Base-by-base conservation (phyloP, 331 rosid genomes). In the Malus hybrid region DNA sequence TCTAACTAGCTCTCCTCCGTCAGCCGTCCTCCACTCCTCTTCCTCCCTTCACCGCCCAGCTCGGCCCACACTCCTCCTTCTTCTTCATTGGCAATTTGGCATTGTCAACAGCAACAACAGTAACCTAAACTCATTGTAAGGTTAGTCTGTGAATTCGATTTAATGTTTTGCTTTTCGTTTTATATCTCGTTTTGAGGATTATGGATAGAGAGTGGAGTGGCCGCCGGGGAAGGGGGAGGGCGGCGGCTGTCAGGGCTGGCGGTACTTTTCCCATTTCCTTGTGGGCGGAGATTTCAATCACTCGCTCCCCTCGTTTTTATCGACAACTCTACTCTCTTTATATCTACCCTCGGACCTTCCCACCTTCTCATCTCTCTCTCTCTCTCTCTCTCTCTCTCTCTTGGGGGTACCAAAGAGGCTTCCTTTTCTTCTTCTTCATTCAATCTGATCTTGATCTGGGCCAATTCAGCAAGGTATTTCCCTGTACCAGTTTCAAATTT, bases 251-350 rank as follows among this genome's bases (percentile, higher is more conserved):
- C n/a, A 50, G n/a, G 56, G 56, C 56, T 50, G 56, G 56, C 56
- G 56, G 56, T 15, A 18, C 31, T 10, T 59, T 55, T 32, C 69
- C 24, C 29, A 50, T 12, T 32, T 31, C 56, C 54, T 57, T 73
- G 57, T 77, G 5, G 95, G 85, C 92, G 92, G 92, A 87, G 89
- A 71, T 78, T 80, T 60, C 92, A 83, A 90, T 59, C 67, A 68
- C 20, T 61, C 61, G 31, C 78, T 69, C 18, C 70, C 89, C 89
- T 86, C 82, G 90, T 79, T 90, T 78, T 22, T 84, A 90, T 84
- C 89, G 90, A 77, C 82, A 73, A 28, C 72, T 48, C 56, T 36
- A 7, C 61, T 19, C 56, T 46, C 48, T 34, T 22, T 12, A 32
- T 20, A 64, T 15, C 67, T 63, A 50, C 24, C 74, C 71, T 61